Evolutionary conservation across 106 monocot genomes (phyloP), one percentile per base, ranked within the genome.

Genomic region (Apostasia shenzhenica): DNA sequence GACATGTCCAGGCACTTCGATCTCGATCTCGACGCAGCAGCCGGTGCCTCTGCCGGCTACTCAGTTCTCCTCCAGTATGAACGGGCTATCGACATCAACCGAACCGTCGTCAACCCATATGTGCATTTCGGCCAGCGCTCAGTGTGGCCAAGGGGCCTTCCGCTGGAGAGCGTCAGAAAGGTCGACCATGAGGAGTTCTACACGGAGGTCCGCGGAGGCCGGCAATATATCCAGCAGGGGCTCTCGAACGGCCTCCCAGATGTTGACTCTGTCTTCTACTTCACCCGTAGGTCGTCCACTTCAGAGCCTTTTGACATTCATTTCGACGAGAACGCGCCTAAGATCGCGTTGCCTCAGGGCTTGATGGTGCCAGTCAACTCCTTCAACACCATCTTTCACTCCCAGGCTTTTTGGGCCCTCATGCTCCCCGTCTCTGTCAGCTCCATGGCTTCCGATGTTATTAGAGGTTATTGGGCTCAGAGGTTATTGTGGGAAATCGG

Each of bases 51-150:
- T 8, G 41, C 67, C 6, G 40, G 55, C 43, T 72, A 78, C 54
- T 48, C 70, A 0, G 46, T 76, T 53, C 55, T 86, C 42, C 79
- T 82, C 55, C 79, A 86, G 59, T 86, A 82, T 68, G 72, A 74
- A 52, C 82, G 80, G 67, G 40, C 63, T 38, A 40, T 59, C n/a
- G 63, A 86, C 14, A 67, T 72, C 47, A 82, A 82, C 68, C 14
- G 79, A 45, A 77, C 79, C 13, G 82, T 86, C 5, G 73, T 80
- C 45, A 86, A 86, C 67, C 82, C 86, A 14, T 86, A 80, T 53
- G 63, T 82, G 10, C 86, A 86, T 62, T 86, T 82, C 47, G 86
- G 82, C 38, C 86, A 86, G 80, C 76, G 86, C 7, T 82, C 82
- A 0, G 82, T 86, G 6, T 86, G 82, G 86, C 82, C 86, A 8